Evolutionary conservation across 164 flowering plant species (phyloP), one percentile per base, ranked within the genome.

Genomic region (Pachysandra terminalis): DNA sequence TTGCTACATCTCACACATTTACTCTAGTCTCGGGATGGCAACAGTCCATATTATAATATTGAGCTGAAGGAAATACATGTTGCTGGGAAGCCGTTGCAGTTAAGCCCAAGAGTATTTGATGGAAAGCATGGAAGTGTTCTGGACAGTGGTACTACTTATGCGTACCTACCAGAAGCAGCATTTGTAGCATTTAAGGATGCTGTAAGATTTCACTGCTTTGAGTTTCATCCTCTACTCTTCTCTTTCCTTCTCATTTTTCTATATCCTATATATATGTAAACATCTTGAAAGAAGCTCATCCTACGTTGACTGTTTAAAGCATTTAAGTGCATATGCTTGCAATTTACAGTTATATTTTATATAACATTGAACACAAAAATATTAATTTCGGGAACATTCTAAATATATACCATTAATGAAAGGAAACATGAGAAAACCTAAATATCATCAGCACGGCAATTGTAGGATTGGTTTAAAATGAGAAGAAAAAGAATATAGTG

Each of bases 91-190:
- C 76, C 57, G 25, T 72, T 96, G 82, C 79, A 83, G 62, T 48
- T 96, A 57, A 79, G 82, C 70, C 78, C 97, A 54, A 80, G 65
- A 22, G 81, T 91, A 64, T 96, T 96, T 68, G 90, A 96, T 81
- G 86, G 85, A 67, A 90, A 84, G 73, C 85, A 93, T 80, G 99
- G 99, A 69, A 85, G 95, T 69, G 92, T 96, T 65, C 75, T 96
- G 71, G 99, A 93, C 74, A 96, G 99, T 81, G 99, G 99, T 68
- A 93, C 99, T 8, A 96, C 99, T 51, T 96, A 91, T 82, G 97
- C 97, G 57, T 96, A 91, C 82, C 82, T 93, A 23, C 99, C 98
- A 0, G 90, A 91, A 76, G 81, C 77, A 61, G 99, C 98, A 56
- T 96, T 87, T 85, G 55, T 64, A 45, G 89, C 90, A 32, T 90